phyloP scores from a whole-genome alignment of 2,329 filamentous ascomycete genomes.

The Cucurbitaria berberidis region DNA sequence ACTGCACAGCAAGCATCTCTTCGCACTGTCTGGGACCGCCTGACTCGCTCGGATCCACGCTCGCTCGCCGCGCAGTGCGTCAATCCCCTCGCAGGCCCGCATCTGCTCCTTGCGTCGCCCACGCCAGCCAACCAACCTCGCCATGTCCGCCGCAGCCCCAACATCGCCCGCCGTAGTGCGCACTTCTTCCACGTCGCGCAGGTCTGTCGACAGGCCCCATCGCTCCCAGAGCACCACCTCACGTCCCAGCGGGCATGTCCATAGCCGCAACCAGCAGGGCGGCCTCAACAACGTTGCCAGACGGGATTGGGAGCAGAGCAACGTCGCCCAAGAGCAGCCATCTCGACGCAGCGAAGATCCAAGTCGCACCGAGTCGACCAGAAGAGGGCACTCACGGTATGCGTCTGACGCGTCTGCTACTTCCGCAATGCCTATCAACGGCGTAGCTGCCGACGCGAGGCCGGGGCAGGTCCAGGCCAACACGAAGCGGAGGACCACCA shows the following conservation, averaged over 20 bases:
- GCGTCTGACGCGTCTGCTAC: slow-evolving; percentile 51
- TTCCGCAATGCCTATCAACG: slow-evolving; percentile 47
- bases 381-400: slow-evolving; percentile 55
- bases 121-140: slow-evolving; percentile 32
- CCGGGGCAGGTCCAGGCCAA: slow-evolving; percentile 27
- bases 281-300: slow-evolving; percentile 62
- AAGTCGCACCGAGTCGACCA: slow-evolving; percentile 63
- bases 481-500: slow-evolving; percentile 71
- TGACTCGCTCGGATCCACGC: slow-evolving; percentile 22
- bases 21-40: slow-evolving; percentile 7
- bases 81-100: slow-evolving; percentile 19
- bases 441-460: slow-evolving; percentile 42
- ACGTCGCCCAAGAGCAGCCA: slow-evolving; percentile 63
- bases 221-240: slow-evolving; percentile 46
- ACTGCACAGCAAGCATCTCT: slow-evolving; percentile 17
- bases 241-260: slow-evolving; percentile 35
- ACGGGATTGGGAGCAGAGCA: slow-evolving; percentile 75
- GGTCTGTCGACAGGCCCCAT: slow-evolving; percentile 42
- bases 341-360: slow-evolving; percentile 68
- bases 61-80: slow-evolving; percentile 26
- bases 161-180: slow-evolving; percentile 54
- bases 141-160: slow-evolving; percentile 46
- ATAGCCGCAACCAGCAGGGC: slow-evolving; percentile 49
- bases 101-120: slow-evolving; percentile 34
- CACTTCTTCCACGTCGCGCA: slow-evolving; percentile 40